Conservation (phyloP, 148 eudicot genomes). For the Cornus florida region DNA sequence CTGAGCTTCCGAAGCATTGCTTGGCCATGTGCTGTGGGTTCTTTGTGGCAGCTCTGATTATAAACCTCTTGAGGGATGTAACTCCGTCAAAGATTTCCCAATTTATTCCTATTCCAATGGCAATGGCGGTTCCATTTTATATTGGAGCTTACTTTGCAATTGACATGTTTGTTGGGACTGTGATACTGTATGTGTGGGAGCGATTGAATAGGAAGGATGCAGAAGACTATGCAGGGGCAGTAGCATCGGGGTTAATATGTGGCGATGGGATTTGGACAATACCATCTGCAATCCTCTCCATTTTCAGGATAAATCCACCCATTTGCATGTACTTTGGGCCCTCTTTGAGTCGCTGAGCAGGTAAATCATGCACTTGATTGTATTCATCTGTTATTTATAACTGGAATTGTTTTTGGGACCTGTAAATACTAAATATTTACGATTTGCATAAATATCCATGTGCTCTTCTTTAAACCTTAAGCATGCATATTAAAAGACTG, state of each 20-base stretch:
- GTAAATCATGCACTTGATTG: background rate
- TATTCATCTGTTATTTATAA: background rate
- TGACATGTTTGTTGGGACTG: conserved; percentile 77
- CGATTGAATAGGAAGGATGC: conserved; percentile 31
- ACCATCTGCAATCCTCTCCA: conserved; percentile 42
- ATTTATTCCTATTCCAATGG: conserved; percentile 72
- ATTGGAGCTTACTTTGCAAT: conserved; percentile 76
- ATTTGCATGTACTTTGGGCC: conserved; percentile 51
- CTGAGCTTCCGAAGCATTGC: conserved; percentile 68
- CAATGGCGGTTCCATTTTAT: conserved; percentile 78
- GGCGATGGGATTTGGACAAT: conserved; percentile 46
- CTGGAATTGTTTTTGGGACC: background rate
- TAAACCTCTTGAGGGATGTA: conserved; percentile 55
- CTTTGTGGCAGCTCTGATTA: conserved; percentile 52
- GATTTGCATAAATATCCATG: background rate
- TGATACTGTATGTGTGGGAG: conserved; percentile 60
- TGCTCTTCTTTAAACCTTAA: background rate
- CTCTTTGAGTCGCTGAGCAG: conserved; percentile 22
- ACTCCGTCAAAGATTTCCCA: conserved; percentile 46
- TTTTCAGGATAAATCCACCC: conserved; percentile 41
- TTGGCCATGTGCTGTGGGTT: conserved; percentile 56
- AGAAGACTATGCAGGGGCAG: conserved; percentile 43
- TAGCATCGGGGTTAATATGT: conserved; percentile 40
- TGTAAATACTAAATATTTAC: conserved; percentile 27
- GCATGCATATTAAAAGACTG: no score